Percentiles rank a stretch among this genome's conserved stretches.
Conservation (phyloP, 495 filamentous ascomycete species). For the Penicillium lividum region DNA sequence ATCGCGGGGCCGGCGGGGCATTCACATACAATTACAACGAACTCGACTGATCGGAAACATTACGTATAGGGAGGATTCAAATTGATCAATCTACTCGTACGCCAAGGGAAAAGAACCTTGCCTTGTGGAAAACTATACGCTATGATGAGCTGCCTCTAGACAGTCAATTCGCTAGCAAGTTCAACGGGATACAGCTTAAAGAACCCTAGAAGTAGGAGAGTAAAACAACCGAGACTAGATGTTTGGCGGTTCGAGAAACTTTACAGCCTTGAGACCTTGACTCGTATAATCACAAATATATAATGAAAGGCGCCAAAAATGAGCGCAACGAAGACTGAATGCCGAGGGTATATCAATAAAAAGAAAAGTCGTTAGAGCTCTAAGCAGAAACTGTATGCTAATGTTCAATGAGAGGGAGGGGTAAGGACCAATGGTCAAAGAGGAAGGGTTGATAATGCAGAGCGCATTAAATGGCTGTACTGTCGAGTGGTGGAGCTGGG, state of each 20-base stretch:
- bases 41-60: neutral
- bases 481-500: conserved; percentile 21
- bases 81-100: neutral
- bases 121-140: neutral
- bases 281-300: neutral
- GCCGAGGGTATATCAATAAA: conserved; percentile 36
- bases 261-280: neutral
- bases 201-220: neutral
- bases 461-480: conserved; percentile 23
- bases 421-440: conserved; percentile 6
- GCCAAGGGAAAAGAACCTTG: neutral
- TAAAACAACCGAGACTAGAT: conserved; percentile 1
- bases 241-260: neutral
- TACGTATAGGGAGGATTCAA: neutral
- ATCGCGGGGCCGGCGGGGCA: conserved; percentile 7
- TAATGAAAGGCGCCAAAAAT: neutral
- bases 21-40: neutral
- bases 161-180: neutral
- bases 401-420: conserved; percentile 23
- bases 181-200: neutral
- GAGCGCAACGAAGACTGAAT: neutral
- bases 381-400: conserved; percentile 44
- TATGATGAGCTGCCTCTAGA: neutral
- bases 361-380: conserved; percentile 32
- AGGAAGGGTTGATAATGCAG: conserved; percentile 1